Conservation (phyloP, 2,329 filamentous ascomycete genomes). For the Trichoderma breve region DNA sequence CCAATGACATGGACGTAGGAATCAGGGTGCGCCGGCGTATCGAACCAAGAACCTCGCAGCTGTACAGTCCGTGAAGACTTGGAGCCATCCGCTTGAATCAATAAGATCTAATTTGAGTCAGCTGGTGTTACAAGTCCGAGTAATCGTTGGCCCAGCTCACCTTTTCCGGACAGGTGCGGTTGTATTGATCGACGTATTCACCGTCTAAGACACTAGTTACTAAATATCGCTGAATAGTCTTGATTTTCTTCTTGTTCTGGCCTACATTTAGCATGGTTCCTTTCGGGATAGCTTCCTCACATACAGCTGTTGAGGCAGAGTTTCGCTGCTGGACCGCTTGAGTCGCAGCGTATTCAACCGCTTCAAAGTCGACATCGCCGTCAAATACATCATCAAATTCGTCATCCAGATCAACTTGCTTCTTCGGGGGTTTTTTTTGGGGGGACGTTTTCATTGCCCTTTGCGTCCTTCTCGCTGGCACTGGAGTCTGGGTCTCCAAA, state of each 20-base stretch:
- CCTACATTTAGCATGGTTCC: conserved; percentile 59
- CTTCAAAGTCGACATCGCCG: conserved; percentile 77
- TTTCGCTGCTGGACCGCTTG: conserved; percentile 52
- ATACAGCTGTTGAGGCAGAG: conserved; percentile 36
- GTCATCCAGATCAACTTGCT: conserved; percentile 27
- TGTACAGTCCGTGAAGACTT: conserved; percentile 66
- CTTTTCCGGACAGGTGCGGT: conserved; percentile 66
- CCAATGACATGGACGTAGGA: conserved; percentile 87
- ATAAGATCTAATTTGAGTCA: conserved; percentile 58
- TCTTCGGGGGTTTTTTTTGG: conserved; percentile 11
- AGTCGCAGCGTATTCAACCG: conserved; percentile 69
- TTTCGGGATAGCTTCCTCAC: conserved; percentile 30
- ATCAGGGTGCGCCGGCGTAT: conserved; percentile 71
- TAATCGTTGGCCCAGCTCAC: conserved; percentile 44
- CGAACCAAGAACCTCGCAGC: conserved; percentile 82
- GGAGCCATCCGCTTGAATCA: conserved; percentile 76
- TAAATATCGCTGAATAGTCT: conserved; percentile 82
- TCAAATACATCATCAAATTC: conserved; percentile 50
- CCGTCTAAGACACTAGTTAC: conserved; percentile 71
- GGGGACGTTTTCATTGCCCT: background rate
- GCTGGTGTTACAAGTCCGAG: background rate
- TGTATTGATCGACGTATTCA: conserved; percentile 63
- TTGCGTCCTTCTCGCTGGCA: conserved; percentile 8
- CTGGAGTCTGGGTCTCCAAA: conserved; percentile 25
- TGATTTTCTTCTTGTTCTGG: conserved; percentile 65